Percentiles rank a stretch among this genome's conserved stretches.
phyloP scores from a whole-genome alignment of 1,284 basidiomycete genomes.

The Rhodotorula sp. region DNA sequence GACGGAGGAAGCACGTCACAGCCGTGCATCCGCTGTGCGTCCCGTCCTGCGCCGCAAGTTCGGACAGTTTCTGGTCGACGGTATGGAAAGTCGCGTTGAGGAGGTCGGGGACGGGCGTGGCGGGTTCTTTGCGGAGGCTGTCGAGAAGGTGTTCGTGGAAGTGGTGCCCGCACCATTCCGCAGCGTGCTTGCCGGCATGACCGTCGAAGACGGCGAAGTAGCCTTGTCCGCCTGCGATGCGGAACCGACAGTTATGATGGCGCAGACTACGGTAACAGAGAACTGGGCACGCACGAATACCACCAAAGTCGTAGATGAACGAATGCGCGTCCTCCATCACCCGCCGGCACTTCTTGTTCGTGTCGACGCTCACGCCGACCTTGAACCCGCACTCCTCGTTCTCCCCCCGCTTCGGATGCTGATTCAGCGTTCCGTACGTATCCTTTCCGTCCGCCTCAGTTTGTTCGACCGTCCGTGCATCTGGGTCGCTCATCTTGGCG shows the following conservation, averaged over 20 bases:
- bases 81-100: constrained; percentile 91
- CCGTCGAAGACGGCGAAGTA: constrained; percentile 99
- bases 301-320: constrained; percentile 89
- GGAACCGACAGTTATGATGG: too few relatives aligned
- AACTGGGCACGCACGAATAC: constrained; percentile 56
- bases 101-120: constrained; percentile 71
- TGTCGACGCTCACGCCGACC: constrained; percentile 83
- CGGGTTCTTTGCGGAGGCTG: constrained; percentile 52
- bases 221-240: constrained; percentile 66
- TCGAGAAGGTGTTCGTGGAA: constrained; percentile 67
- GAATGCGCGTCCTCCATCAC: constrained; percentile 98
- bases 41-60: constrained; percentile 71
- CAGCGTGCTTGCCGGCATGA: constrained; percentile 96
- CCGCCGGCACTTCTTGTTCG: constrained; percentile 75
- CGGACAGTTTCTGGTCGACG: constrained; percentile 70
- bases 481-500: constrained; percentile 8
- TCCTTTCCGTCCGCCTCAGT: constrained; percentile 25
- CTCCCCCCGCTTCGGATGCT: constrained; percentile 6
- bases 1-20: constrained; percentile 93
- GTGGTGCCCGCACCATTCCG: constrained; percentile 96
- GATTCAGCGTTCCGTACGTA: constrained; percentile 30
- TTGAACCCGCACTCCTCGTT: constrained; percentile 13
- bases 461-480: constrained; percentile 25
- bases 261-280: too few relatives aligned
- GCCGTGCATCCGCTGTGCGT: constrained; percentile 97